These are phyloP conservation scores for Rhodomyrtus psidioides DNA, from an alignment of 441 rosid genomes.

Conservation along the genomic window DNA sequence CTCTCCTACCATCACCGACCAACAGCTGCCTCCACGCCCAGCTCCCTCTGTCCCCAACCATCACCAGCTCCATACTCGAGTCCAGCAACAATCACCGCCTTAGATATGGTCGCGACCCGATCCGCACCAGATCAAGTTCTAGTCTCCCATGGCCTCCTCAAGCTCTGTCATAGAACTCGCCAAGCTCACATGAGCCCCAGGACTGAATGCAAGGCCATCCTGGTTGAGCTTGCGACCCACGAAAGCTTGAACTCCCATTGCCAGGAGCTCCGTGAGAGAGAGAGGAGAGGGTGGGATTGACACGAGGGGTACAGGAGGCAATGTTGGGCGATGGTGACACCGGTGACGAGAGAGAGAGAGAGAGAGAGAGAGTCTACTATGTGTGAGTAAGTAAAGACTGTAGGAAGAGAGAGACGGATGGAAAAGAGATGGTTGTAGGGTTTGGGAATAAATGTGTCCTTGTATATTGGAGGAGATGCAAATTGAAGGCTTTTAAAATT, in stretches of 20 bases:
- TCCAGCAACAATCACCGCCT: not conserved
- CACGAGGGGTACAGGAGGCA: not conserved
- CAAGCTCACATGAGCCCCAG: not conserved
- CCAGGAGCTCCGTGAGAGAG: not conserved
- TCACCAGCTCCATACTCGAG: not conserved
- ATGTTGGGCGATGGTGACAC: not conserved
- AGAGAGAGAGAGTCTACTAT: not conserved
- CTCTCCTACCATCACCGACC: not conserved
- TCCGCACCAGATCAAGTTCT: not conserved
- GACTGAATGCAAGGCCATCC: not conserved
- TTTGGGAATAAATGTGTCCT: not conserved
- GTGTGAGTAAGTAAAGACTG: not conserved
- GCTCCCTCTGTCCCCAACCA: not conserved
- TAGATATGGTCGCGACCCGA: not conserved
- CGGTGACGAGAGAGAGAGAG: not conserved
- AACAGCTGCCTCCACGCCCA: not conserved
- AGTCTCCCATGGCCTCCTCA: not conserved
- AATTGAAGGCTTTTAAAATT: not conserved
- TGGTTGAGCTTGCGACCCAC: not conserved
- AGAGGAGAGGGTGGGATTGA: not conserved
- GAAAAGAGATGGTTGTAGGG: not conserved
- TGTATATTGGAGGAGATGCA: not conserved
- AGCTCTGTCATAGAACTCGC: not conserved
- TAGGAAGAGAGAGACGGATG: not conserved
- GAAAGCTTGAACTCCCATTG: not conserved